Evolutionary conservation across 768 basidiomycete genomes (phyloP), one percentile per base, ranked within the genome.

Genomic region (Boletus rubescentipes): DNA sequence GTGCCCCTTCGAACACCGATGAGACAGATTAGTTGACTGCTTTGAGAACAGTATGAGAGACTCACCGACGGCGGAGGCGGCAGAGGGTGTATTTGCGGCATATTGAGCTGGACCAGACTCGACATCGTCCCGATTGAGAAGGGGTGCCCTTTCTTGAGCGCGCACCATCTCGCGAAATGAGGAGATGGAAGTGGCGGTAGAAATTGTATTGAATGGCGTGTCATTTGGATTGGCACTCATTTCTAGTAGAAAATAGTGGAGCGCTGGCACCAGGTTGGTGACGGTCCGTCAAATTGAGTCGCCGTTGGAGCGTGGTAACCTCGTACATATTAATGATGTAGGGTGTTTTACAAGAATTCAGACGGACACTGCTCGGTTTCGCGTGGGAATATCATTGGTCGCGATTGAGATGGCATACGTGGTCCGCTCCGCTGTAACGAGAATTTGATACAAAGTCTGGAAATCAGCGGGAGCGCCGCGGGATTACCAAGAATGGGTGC

Each of bases 61-160:
- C 60, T 32, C 43, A 68, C 70, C 57, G 10, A 57, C 45, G 5
- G 58, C 53, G 16, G 68, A 64, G 30, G 64, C 50, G 0, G 46
- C 47, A n/a, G 51, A 35, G 31, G 65, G 60, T 2, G 49, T 48
- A 15, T 42, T 57, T 20, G 53, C 38, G 9, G 61, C 60, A 35
- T 72, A 70, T 4, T 18, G 59, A 4, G 57, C 48, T 23, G 57
- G 55, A 7, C 61, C 63, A 16, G 68, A 62, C 31, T 72, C 71
- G 32, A 69, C 51, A 26, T 70, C 71, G 23, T 31, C 52, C 40
- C 49, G 56, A 36, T 38, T 47, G n/a, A 70, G 59, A 30, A 72
- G 70, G 0, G 61, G 58, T 2, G 59, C 55, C 7, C 42, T 59
- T 46, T 70, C 69, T 32, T 61, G 63, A 1, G 53, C 54, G 34